A percentile compares a stretch with the other conserved stretches of the same genome.
Evolutionary conservation across 441 rosid genomes (phyloP).

Genomic region (Erodium moschatum): DNA sequence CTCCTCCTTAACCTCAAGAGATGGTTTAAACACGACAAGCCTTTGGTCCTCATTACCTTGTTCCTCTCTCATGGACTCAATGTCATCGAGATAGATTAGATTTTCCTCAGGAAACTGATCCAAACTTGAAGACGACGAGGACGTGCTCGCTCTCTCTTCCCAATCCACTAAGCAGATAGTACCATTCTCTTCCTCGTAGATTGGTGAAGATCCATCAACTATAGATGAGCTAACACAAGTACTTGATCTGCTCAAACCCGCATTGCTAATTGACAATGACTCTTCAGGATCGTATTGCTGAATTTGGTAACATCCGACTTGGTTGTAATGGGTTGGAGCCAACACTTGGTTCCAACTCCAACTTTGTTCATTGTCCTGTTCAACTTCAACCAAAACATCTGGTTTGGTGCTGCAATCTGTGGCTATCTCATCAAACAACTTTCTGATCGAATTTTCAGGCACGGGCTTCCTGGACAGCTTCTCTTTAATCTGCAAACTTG

Average conservation of each 20-base stretch:
- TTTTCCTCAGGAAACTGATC: constrained; percentile 30
- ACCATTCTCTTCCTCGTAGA: no score
- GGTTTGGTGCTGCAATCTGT: constrained; percentile 29
- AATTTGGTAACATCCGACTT: constrained; percentile 7
- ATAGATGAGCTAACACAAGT: no score
- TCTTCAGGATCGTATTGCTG: constrained; percentile 7
- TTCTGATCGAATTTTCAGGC: constrained; percentile 39
- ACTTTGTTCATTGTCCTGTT: constrained; percentile 12
- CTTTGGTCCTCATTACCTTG: no score
- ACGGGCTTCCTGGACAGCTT: constrained; percentile 38
- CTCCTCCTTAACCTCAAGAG: no score
- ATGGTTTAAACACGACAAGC: no score
- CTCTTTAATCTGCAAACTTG: constrained; percentile 39
- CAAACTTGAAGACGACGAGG: constrained; percentile 36
- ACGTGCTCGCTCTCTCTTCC: not conserved
- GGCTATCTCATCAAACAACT: constrained; percentile 45
- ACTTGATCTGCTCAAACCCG: no score
- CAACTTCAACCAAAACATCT: constrained; percentile 45
- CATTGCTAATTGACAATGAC: no score
- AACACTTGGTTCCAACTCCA: no score
- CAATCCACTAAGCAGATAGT: no score
- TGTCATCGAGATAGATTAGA: constrained; percentile 40
- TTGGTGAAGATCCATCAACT: no score
- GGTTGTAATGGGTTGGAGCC: not conserved
- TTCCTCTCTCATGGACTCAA: constrained; percentile 21